Conservation (phyloP, 108 stramenopile species). For the Fragilaria radians region DNA sequence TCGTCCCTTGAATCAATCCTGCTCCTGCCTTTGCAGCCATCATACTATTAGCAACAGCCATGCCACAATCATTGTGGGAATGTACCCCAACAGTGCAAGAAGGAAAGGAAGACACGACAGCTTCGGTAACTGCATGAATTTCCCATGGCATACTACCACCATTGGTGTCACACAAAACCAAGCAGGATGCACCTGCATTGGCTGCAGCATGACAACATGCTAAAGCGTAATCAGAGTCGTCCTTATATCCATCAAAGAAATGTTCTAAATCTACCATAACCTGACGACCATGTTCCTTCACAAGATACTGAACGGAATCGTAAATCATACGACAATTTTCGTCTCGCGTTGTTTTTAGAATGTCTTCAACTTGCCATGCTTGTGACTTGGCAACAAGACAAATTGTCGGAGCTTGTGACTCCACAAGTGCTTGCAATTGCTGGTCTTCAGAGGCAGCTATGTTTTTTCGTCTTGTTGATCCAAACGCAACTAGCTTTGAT, state of each 20-base stretch:
- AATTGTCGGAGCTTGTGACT: constrained; percentile 64
- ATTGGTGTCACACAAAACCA: constrained; percentile 95
- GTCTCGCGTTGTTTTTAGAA: constrained; percentile 72
- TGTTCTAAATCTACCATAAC: constrained; percentile 92
- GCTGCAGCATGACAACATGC: constrained; percentile 73
- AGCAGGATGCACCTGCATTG: constrained; percentile 72
- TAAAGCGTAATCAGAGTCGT: constrained; percentile 62
- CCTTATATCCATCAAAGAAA: constrained; percentile 87
- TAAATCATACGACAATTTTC: constrained; percentile 89
- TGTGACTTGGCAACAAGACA: constrained; percentile 92
- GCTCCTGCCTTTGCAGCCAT: constrained; percentile 71
- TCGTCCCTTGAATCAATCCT: constrained; percentile 86
- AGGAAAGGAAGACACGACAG: constrained; percentile 39
- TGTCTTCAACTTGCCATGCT: constrained; percentile 89
- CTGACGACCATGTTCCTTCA: constrained; percentile 10
- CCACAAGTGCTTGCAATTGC: constrained; percentile 74
- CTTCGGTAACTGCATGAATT: constrained; percentile 37
- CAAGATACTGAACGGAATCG: constrained; percentile 77
- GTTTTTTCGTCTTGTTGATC: constrained; percentile 78
- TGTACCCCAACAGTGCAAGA: constrained; percentile 76
- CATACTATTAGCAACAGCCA: constrained; percentile 90
- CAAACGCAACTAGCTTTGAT: constrained; percentile 83
- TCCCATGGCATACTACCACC: constrained; percentile 93
- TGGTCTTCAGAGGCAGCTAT: constrained; percentile 57
- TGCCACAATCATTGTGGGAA: constrained; percentile 90